Conservation (phyloP, 1,284 basidiomycete species). For the Naganishia albida region DNA sequence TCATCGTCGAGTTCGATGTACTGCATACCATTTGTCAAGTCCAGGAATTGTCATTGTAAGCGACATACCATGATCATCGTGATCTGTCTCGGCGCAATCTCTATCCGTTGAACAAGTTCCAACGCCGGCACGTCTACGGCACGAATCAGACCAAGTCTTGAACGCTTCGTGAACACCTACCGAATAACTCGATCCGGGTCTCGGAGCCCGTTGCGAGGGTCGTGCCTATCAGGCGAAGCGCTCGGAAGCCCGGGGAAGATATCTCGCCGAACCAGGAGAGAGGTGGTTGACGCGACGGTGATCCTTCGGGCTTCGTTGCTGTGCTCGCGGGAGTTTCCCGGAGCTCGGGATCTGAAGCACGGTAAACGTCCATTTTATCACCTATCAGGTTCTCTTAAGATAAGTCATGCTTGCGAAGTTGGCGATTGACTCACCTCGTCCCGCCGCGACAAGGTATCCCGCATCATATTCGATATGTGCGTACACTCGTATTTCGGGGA, state of each 20-base stretch:
- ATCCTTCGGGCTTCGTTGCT: neutral
- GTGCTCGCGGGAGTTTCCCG: neutral
- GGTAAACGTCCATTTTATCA: constrained; percentile 4
- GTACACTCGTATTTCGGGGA: constrained; percentile 15
- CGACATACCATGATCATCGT: constrained; percentile 13
- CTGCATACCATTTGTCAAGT: constrained; percentile 31
- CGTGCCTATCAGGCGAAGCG: constrained; percentile 1
- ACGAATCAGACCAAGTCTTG: neutral
- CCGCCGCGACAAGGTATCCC: constrained; percentile 14
- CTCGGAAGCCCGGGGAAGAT: constrained; percentile 8
- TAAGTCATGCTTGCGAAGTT: neutral
- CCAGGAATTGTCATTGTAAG: neutral
- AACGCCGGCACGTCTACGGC: constrained; percentile 3
- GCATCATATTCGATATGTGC: constrained; percentile 22
- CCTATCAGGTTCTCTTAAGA: neutral
- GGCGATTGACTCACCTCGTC: neutral
- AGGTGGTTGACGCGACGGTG: neutral
- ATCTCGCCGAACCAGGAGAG: constrained; percentile 1
- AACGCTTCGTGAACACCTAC: neutral
- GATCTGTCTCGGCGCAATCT: constrained; percentile 10
- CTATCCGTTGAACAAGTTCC: constrained; percentile 4
- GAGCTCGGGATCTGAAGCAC: neutral
- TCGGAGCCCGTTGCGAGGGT: neutral
- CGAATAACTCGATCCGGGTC: constrained; percentile 12
- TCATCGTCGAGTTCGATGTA: constrained; percentile 53